phyloP scores from a whole-genome alignment of 208 protist species.

The Trypanosoma theileri region DNA sequence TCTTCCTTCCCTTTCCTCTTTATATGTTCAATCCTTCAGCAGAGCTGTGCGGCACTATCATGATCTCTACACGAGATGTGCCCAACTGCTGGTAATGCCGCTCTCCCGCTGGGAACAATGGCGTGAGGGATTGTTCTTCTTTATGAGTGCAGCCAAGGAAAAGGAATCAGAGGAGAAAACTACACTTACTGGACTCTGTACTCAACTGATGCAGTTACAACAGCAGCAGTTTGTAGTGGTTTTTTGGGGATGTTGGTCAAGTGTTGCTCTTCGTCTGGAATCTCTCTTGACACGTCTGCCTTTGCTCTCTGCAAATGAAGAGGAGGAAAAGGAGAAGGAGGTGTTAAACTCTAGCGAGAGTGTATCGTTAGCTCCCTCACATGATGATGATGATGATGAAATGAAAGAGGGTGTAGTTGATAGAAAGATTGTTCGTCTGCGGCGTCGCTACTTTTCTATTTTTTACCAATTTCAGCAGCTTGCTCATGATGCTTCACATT shows the following conservation, averaged over 20 bases:
- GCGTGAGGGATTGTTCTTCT: constrained; percentile 30
- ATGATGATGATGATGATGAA: too few relatives aligned
- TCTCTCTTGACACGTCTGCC: constrained; percentile 8
- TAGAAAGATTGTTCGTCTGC: constrained; percentile 10
- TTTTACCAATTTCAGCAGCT: constrained; percentile 52
- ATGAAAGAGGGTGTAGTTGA: constrained; percentile 10
- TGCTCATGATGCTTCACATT: constrained; percentile 44
- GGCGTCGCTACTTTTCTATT: constrained; percentile 19
- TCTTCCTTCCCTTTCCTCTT: constrained; percentile 20
- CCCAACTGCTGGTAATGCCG: constrained; percentile 32
- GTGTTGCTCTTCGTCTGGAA: constrained; percentile 21
- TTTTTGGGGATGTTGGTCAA: constrained; percentile 31
- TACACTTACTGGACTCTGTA: constrained; percentile 8
- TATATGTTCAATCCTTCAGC: background rate
- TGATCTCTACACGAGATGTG: constrained; percentile 32
- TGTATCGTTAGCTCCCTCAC: too few relatives aligned
- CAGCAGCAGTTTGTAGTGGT: constrained; percentile 20
- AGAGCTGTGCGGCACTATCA: constrained; percentile 46
- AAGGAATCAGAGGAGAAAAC: background rate
- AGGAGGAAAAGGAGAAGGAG: background rate
- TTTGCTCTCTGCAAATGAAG: background rate
- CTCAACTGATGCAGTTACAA: constrained; percentile 5
- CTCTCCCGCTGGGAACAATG: constrained; percentile 36
- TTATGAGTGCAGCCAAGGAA: background rate
- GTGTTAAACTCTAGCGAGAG: background rate